Evolutionary conservation across 148 eudicot genomes (phyloP), one percentile per base, ranked within the genome.

Genomic region (Fagopyrum homotropicum): DNA sequence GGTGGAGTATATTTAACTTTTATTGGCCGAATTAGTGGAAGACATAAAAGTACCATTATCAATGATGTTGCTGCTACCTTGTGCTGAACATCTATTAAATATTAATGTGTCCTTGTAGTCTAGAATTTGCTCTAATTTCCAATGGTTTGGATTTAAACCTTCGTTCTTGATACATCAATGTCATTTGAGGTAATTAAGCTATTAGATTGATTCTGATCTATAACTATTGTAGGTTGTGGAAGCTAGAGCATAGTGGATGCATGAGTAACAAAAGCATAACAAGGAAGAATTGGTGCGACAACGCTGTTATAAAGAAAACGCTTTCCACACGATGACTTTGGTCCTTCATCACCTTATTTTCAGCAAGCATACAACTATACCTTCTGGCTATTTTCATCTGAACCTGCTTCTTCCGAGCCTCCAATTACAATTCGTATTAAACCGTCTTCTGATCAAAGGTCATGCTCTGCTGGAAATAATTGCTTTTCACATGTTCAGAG

Each of bases 191-290:
- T 10, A 48, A 10, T 48, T 48, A 4, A 3, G 50, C 50, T 6
- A n/a, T n/a, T n/a, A n/a, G n/a, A n/a, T n/a, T n/a, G n/a, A n/a
- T n/a, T n/a, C n/a, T n/a, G n/a, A n/a, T 59, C 4, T 22, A 35
- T 7, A 22, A 59, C 64, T 22, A 22, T 71, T 55, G 11, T 80
- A 93, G 98, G 75, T 89, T 29, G 86, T 82, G 52, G 84, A 77
- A 75, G 97, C 97, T 54, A 84, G 97, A 81, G 81, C 85, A 76
- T 81, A 88, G 82, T 93, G 98, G 98, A 91, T 89, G 92, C 84
- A 86, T 74, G 97, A 91, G 82, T 80, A 89, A 73, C 93, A 93
- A 83, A 93, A 86, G 79, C 81, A 75, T 30, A 81, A 84, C 45
- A 91, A 93, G 78, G 76, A 76, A 75, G 86, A 88, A 60, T 73